Evolutionary conservation across 1,284 basidiomycete genomes (phyloP), one percentile per base, ranked within the genome.

Genomic region (Puccinia novopanici): DNA sequence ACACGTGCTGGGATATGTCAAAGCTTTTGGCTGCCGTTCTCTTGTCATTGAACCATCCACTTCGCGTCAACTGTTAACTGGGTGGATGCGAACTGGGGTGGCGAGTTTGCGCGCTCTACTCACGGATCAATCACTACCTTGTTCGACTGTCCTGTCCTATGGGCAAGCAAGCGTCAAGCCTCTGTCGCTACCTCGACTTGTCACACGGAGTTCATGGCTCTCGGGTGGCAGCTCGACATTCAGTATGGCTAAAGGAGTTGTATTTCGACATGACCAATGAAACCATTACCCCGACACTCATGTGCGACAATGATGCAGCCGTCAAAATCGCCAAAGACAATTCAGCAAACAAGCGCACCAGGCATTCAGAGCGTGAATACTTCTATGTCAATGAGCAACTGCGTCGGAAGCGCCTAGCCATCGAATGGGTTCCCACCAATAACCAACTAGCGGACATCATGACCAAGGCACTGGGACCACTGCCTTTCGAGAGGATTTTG

Each of bases 311-410:
- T 22, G 27, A 45, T n/a, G 63, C 50, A 1, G 37, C 75, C 1
- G 67, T 77, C 1, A 61, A 77, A 22, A 61, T 77, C 19, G 50
- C 75, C n/a, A 54, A 52, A 19, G 75, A 77, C 37, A 48, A 55
- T n/a, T 77, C 63, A 0, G 42, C 75, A 10, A 77, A 77, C 63
- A 77, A 77, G n/a, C n/a, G n/a, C n/a, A n/a, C n/a, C n/a, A n/a
- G n/a, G n/a, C n/a, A n/a, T n/a, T n/a, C n/a, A n/a, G n/a, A n/a
- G n/a, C n/a, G n/a, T n/a, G n/a, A n/a, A n/a, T n/a, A n/a, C n/a
- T n/a, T n/a, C n/a, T n/a, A n/a, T n/a, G n/a, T n/a, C n/a, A n/a
- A n/a, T n/a, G n/a, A n/a, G n/a, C n/a, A n/a, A n/a, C n/a, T n/a
- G n/a, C n/a, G n/a, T n/a, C n/a, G n/a, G n/a, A n/a, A n/a, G n/a